Evolutionary conservation across 768 basidiomycete genomes (phyloP), one percentile per base, ranked within the genome.

Genomic region (Tubosaeta sp.): DNA sequence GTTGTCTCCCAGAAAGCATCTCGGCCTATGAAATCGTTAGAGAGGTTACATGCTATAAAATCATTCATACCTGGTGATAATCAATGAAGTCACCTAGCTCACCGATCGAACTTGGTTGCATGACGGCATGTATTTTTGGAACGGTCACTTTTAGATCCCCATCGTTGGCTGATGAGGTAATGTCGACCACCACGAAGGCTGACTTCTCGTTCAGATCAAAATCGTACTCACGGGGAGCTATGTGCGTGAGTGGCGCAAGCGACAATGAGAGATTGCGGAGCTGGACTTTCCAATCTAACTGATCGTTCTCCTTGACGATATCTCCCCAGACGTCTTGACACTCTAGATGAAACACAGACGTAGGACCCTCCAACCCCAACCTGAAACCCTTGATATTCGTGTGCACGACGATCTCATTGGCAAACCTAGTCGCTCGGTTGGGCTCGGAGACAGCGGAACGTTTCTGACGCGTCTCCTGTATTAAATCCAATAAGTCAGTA

Each of bases 41-140:
- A 43, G 44, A 56, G 4, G 17, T 29, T 8, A 3, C 27, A 17
- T 25, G 25, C n/a, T 16, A 14, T 6, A 10, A 14, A 49, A 43
- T 27, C 9, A 26, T 32, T 9, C 50, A 55, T 71, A 86, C 91
- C 78, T 90, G 91, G 38, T 91, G 73, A 59, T 91, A 78, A 63
- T 95, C 92, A 37, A 92, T 68, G 56, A 93, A 91, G 65, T 97
- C 95, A 14, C 87, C 90, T 8, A 97, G 73, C 64, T 95, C 90
- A 19, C 87, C 86, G 46, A 97, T 85, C 0, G 95, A 95, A 57
- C 90, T 91, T 10, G 95, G 86, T 66, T 94, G 93, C 87, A 97
- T 86, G 32, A 95, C 88, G 1, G 95, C 93, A 62, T 97, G 91
- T 3, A 92, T 82, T 67, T 87, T 90, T 8, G 80, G 82, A 22